A percentile compares a stretch with the other conserved stretches of the same genome.
These are phyloP conservation scores for Hypoxylon rickii DNA, from an alignment of 495 filamentous ascomycete species.

Conservation along the genomic window DNA sequence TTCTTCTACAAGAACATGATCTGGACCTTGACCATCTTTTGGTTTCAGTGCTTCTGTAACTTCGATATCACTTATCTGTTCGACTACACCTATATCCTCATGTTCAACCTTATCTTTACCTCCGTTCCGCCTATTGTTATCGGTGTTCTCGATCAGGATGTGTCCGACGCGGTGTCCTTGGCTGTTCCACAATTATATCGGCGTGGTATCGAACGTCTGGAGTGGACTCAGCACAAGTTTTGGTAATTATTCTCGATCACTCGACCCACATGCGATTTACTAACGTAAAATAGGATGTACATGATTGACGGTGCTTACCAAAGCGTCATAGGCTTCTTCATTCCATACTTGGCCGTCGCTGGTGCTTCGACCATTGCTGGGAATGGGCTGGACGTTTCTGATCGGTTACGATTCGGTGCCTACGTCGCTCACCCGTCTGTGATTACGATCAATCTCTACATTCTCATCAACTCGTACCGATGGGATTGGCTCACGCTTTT, in stretches of 20 bases:
- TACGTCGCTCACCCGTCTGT: constrained; percentile 80
- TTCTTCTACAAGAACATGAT: constrained; percentile 99
- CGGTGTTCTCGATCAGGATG: constrained; percentile 97
- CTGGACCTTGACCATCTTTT: constrained; percentile 97
- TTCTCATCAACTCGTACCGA: constrained; percentile 92
- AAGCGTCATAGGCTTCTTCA: constrained; percentile 89
- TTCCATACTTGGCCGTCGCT: constrained; percentile 79
- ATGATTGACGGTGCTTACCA: constrained; percentile 97
- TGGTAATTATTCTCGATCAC: constrained; percentile 63
- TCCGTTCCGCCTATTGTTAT: constrained; percentile 94
- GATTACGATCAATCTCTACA: constrained; percentile 87
- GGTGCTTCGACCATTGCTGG: constrained; percentile 67
- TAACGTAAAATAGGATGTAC: constrained; percentile 68
- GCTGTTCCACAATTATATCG: constrained; percentile 95
- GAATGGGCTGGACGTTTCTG: constrained; percentile 72
- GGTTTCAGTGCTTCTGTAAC: constrained; percentile 95
- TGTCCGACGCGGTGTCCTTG: constrained; percentile 89
- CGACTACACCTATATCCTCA: constrained; percentile 95
- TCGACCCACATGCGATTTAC: constrained; percentile 15
- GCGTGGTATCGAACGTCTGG: constrained; percentile 91
- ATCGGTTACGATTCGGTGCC: constrained; percentile 79
- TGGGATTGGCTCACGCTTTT: constrained; percentile 96
- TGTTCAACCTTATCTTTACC: constrained; percentile 97
- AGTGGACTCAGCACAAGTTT: constrained; percentile 97
- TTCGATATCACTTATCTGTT: constrained; percentile 96